These are phyloP conservation scores for Solanum tacnaense DNA, from an alignment of 257 asterid species.

Conservation along the genomic window DNA sequence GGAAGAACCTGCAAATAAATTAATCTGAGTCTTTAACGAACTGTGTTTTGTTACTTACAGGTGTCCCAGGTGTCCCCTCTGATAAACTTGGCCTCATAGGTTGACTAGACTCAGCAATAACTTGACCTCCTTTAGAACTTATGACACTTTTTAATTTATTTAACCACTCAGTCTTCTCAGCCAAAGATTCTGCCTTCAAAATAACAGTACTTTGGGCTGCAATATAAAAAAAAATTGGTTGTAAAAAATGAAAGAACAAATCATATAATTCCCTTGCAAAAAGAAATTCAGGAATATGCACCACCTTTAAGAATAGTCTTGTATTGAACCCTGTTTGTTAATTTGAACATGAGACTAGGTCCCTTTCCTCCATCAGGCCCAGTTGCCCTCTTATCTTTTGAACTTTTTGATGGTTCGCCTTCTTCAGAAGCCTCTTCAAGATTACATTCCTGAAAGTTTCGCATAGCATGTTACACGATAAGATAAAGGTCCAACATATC, in stretches of 20 bases:
- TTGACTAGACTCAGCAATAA: constrained; percentile 57
- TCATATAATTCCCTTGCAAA: background rate
- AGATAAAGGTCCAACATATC: background rate
- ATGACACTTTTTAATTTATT: constrained; percentile 15
- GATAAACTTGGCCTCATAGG: constrained; percentile 64
- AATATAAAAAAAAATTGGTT: background rate
- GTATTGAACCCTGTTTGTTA: constrained; percentile 78
- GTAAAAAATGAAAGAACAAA: background rate
- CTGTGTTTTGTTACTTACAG: constrained; percentile 37
- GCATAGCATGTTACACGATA: background rate
- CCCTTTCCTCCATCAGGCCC: constrained; percentile 57
- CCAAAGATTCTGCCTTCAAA: constrained; percentile 22
- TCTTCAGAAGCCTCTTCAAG: constrained; percentile 82
- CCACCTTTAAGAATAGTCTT: constrained; percentile 88
- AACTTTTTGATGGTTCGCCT: constrained; percentile 83
- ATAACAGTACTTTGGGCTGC: constrained; percentile 24
- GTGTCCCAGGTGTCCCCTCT: constrained; percentile 88
- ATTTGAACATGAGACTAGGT: constrained; percentile 69
- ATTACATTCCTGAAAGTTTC: constrained; percentile 69
- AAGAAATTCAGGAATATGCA: background rate
- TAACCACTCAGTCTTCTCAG: constrained; percentile 20
- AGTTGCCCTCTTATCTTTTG: constrained; percentile 82
- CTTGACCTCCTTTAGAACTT: constrained; percentile 83
- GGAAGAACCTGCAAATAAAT: background rate
- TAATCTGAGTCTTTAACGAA: background rate